Base-by-base conservation (phyloP, 768 basidiomycete genomes). In the Coprinellus aureogranulatus region DNA sequence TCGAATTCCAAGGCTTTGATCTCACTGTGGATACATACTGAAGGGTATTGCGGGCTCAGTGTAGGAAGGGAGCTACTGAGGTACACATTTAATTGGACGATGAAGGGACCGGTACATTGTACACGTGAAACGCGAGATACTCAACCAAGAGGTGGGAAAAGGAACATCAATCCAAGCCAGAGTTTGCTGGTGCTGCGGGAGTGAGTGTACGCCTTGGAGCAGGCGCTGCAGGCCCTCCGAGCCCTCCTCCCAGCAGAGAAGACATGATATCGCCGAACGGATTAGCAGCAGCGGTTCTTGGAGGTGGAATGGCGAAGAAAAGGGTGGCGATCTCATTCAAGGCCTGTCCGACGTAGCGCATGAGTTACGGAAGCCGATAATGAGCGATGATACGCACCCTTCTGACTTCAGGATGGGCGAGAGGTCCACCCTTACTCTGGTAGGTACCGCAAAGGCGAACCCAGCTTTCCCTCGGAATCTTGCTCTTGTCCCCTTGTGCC, bases 261-360 rank as follows among this genome's bases (percentile, higher is more conserved):
- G 93, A 91, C 72, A 98, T 74, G 81, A 98, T 89, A 27, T 94
- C 92, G 27, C 88, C 90, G 50, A 98, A 71, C 4, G 95, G 89
- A 67, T 96, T 96, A 6, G 78, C 84, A 11, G 84, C 80, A 68
- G 87, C 82, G 54, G 74, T 71, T 57, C 87, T 78, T 51, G 92
- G 90, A 34, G 86, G 88, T 6, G 92, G 89, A 49, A 98, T 88
- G 8, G 87, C 88, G 72, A 99, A 98, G 72, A 92, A 94, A 25
- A 94, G 70, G 14, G 79, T 79, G 3, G 82, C 86, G 51, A 95
- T 75, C 54, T 90, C 88, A 51, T 77, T 76, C 49, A 90, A 70
- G n/a, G 77, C 77, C 92, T 94, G 56, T 34, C 44, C 6, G 34
- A 14, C 34, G 47, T 52, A 1, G 54, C 57, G 30, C 53, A 37